phyloP scores from a whole-genome alignment of 2,329 filamentous ascomycete genomes.

The Exserohilum turcica region DNA sequence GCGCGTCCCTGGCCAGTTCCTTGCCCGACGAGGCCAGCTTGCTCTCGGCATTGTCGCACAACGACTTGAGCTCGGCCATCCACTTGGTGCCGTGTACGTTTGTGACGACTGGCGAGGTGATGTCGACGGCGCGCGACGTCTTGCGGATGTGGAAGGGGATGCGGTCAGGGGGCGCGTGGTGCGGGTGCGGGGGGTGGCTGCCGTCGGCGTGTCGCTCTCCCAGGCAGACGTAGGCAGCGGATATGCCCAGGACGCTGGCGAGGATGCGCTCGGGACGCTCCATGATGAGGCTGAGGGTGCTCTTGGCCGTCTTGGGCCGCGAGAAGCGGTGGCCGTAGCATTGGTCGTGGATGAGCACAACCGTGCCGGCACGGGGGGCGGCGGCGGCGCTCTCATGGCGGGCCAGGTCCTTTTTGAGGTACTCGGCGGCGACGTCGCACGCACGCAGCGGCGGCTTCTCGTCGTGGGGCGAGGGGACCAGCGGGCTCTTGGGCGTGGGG shows the following conservation, averaged over 20 bases:
- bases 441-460: conserved; percentile 55
- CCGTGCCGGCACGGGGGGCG: conserved; percentile 60
- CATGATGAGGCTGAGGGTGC: conserved; percentile 77
- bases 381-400: conserved; percentile 59
- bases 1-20: conserved; percentile 68
- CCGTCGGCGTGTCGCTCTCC: conserved; percentile 79
- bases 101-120: conserved; percentile 78
- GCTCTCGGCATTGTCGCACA: conserved; percentile 81
- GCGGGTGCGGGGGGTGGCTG: conserved; percentile 68
- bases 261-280: conserved; percentile 91
- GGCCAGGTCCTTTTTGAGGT: conserved; percentile 72
- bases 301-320: conserved; percentile 75
- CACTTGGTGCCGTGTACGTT: conserved; percentile 89
- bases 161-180: conserved; percentile 62
- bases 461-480: conserved; percentile 43
- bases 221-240: conserved; percentile 87
- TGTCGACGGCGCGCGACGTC: conserved; percentile 71
- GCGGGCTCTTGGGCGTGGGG: conserved; percentile 49
- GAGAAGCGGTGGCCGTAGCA: conserved; percentile 95
- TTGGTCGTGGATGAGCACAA: conserved; percentile 88
- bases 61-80: conserved; percentile 87
- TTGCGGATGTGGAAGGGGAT: conserved; percentile 86
- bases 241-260: conserved; percentile 80
- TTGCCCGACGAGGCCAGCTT: conserved; percentile 78
- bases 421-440: conserved; percentile 66